Evolutionary conservation across 2,329 filamentous ascomycete genomes (phyloP).

Genomic region (Colletotrichum abscissum): DNA sequence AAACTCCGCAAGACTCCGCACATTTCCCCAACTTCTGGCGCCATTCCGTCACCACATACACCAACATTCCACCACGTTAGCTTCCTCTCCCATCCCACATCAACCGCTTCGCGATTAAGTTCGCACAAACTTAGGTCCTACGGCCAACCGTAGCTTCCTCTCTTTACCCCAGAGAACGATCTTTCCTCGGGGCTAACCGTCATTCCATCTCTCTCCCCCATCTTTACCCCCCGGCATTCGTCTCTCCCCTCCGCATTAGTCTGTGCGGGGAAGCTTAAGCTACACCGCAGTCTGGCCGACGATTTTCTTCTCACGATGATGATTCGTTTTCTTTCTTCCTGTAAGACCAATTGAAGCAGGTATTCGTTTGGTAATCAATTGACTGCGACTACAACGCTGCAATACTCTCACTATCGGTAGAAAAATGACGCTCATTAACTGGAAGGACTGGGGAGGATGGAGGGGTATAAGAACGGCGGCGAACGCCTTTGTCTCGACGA

Average conservation of each 20-base stretch:
- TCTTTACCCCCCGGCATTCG: background rate
- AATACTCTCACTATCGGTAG: background rate
- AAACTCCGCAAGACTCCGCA: slow-evolving; percentile 33
- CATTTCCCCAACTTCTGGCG: background rate
- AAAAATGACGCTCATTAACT: slow-evolving; percentile 3
- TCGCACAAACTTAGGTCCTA: background rate
- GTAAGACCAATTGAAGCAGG: background rate
- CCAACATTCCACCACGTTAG: background rate
- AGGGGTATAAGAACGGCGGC: slow-evolving; percentile 4
- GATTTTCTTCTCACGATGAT: background rate
- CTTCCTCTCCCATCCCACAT: background rate
- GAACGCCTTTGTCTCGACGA: background rate
- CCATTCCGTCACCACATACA: slow-evolving; percentile 19
- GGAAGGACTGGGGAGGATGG: slow-evolving; percentile 4
- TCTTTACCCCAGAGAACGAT: background rate
- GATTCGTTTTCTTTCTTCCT: background rate
- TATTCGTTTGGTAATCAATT: background rate
- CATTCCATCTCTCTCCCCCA: background rate
- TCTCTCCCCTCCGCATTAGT: background rate
- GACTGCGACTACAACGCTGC: background rate
- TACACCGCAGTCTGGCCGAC: slow-evolving; percentile 19
- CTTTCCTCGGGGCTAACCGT: background rate
- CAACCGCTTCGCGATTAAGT: slow-evolving; percentile 8
- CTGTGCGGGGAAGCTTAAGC: slow-evolving; percentile 28
- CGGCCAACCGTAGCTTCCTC: background rate